phyloP scores from a whole-genome alignment of 2,329 filamentous ascomycete genomes.

The Cercospora nicotianae region DNA sequence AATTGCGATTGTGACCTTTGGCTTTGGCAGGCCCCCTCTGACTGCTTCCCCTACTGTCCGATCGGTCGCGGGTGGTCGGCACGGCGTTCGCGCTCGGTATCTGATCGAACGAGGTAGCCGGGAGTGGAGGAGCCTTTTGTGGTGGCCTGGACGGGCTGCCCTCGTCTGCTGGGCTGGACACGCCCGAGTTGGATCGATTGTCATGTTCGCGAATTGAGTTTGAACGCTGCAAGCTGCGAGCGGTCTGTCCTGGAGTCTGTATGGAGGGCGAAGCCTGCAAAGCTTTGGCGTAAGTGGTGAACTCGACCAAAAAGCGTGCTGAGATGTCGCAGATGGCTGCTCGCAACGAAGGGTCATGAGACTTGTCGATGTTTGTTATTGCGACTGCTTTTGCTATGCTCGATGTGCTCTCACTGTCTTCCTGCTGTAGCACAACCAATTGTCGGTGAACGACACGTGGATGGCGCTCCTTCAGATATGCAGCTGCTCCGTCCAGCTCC shows the following conservation, averaged over 20 bases:
- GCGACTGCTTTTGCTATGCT: slow-evolving; percentile 21
- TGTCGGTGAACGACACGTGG: slow-evolving; percentile 38
- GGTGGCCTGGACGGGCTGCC: slow-evolving; percentile 28
- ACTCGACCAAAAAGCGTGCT: slow-evolving; percentile 47
- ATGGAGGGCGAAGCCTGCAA: slow-evolving; percentile 62
- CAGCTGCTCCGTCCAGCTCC: slow-evolving; percentile 35
- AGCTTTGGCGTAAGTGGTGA: slow-evolving; percentile 51
- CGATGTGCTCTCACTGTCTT: slow-evolving; percentile 12
- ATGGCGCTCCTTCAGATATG: slow-evolving; percentile 36
- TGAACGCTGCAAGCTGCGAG: slow-evolving; percentile 46
- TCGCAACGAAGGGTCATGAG: slow-evolving; percentile 39
- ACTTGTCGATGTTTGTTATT: slow-evolving; percentile 21
- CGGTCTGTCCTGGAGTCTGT: slow-evolving; percentile 65
- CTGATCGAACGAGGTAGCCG: slow-evolving; percentile 57
- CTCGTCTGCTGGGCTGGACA: slow-evolving; percentile 33
- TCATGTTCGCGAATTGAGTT: slow-evolving; percentile 29
- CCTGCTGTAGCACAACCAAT: slow-evolving; percentile 30
- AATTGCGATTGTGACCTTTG: slow-evolving; percentile 26
- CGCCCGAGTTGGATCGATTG: slow-evolving; percentile 25
- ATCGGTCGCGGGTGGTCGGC: slow-evolving; percentile 40
- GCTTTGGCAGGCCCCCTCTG: slow-evolving; percentile 21
- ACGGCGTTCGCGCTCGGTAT: slow-evolving; percentile 49
- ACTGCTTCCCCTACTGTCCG: slow-evolving; percentile 37
- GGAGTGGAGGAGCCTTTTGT: slow-evolving; percentile 38
- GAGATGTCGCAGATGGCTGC: slow-evolving; percentile 50